Conservation (phyloP, 305 asterid species). For the Plantago lanceolata region DNA sequence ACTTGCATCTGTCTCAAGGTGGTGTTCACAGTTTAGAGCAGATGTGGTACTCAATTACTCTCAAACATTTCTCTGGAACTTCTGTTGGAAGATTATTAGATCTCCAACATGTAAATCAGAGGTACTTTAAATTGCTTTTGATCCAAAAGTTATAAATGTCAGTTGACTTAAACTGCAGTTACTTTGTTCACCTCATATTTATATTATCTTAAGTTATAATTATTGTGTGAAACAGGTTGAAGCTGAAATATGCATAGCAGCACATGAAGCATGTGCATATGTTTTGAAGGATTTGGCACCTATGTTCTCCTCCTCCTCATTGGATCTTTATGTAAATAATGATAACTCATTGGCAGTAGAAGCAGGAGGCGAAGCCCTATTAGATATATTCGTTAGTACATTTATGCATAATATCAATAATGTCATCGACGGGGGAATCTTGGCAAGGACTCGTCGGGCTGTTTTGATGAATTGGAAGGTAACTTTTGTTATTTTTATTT, state of each 20-base stretch:
- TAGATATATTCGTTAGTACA: conserved; percentile 55
- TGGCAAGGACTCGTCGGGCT: conserved; percentile 75
- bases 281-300: conserved; percentile 52
- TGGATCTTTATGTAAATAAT: conserved; percentile 38
- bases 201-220: conserved; percentile 15
- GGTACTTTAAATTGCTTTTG: conserved; percentile 34
- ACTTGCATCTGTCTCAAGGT: conserved; percentile 56
- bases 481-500: conserved; percentile 25
- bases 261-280: conserved; percentile 69
- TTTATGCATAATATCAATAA: conserved; percentile 56
- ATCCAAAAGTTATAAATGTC: conserved; percentile 22
- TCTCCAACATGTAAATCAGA: conserved; percentile 61
- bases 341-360: conserved; percentile 32
- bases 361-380: conserved; percentile 37
- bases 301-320: conserved; percentile 45
- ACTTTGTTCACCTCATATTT: conserved; percentile 5
- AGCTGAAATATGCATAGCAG: conserved; percentile 71
- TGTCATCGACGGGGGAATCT: conserved; percentile 55
- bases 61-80: conserved; percentile 63
- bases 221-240: conserved; percentile 50
- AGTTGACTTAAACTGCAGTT: neutral
- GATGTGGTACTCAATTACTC: conserved; percentile 41
- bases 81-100: conserved; percentile 66
- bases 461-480: conserved; percentile 86
- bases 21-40: conserved; percentile 49